Evolutionary conservation across 1,284 basidiomycete species (phyloP).

Genomic region (Phellopilus nigrolimitatus): DNA sequence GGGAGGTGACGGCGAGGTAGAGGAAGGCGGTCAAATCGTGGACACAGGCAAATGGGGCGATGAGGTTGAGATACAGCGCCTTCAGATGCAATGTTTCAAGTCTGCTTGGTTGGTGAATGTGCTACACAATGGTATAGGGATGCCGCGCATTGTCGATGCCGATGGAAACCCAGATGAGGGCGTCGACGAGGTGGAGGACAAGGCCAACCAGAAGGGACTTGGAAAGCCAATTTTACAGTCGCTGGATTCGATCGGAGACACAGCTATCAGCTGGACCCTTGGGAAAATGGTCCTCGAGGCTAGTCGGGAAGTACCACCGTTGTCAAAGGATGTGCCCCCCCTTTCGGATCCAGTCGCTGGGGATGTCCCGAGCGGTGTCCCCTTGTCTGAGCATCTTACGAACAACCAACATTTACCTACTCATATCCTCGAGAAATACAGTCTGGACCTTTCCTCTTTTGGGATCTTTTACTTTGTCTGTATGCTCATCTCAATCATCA

Average conservation of each 20-base stretch:
- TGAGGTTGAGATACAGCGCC: slow-evolving; percentile 73
- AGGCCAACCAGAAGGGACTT: slow-evolving; percentile 79
- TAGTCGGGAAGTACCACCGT: slow-evolving; percentile 70
- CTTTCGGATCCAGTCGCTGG: slow-evolving; percentile 67
- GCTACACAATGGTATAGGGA: slow-evolving; percentile 91
- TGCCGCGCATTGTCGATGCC: slow-evolving; percentile 86
- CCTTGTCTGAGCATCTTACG: slow-evolving; percentile 2
- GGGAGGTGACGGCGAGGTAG: slow-evolving; percentile 55
- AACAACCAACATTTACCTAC: slow-evolving; percentile 41
- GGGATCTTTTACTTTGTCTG: slow-evolving; percentile 47
- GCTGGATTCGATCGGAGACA: slow-evolving; percentile 85
- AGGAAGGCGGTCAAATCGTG: slow-evolving; percentile 53
- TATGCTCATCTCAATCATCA: slow-evolving; percentile 36
- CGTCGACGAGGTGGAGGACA: slow-evolving; percentile 61
- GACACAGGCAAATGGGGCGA: slow-evolving; percentile 66
- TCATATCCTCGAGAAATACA: slow-evolving; percentile 52
- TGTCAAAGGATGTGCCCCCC: slow-evolving; percentile 43
- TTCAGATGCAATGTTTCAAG: slow-evolving; percentile 99
- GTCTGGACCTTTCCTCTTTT: slow-evolving; percentile 67
- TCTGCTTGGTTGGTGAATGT: slow-evolving; percentile 98
- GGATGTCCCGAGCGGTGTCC: neutral
- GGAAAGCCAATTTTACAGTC: slow-evolving; percentile 83
- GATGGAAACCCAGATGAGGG: slow-evolving; percentile 67
- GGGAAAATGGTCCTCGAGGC: slow-evolving; percentile 99
- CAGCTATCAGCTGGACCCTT: slow-evolving; percentile 95